Base-by-base conservation (phyloP, 2,329 filamentous ascomycete species). In the Cytospora piceae region DNA sequence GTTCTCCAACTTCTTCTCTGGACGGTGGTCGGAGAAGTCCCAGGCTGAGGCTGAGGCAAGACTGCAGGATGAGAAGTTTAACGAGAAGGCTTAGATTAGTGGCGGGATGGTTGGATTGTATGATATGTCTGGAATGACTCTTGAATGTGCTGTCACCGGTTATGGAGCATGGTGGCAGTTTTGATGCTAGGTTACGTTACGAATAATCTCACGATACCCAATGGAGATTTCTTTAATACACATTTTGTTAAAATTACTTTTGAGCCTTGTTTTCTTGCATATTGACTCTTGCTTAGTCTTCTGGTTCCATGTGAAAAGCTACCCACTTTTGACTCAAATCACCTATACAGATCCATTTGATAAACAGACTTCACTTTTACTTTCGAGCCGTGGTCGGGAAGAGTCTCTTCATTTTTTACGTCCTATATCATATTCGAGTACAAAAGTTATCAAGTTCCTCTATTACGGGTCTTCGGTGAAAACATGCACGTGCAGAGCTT, bases 1-100 rank as follows among this genome's bases (percentile, higher is more conserved):
- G 12, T 58, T 66, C 12, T 61, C 62, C 15, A 53, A 66, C 64
- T 68, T 70, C 63, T 66, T 69, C 29, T 15, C 56, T 2, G 63
- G 67, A n/a, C 63, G 66, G 15, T 66, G 64, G 58, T 39, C 61
- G 7, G 46, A 46, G 39, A 58, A 61, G 3, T 64, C 66, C 6
- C 46, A 62, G 63, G 49, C 29, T 2, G 53, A 51, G 22, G 64
- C 67, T 52, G 58, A 54, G 3, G 55, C 49, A 2, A 55, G 51
- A 20, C 59, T 61, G 5, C 54, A 66, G 55, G 63, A 61, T 42
- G 66, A 66, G n/a, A 68, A 68, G 63, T 60, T 68, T 3, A 29
- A 46, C 27, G 66, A 68, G 63, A 68, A 68, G 63, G 15, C 34
- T 8, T 68, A 63, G 29, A 37, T n/a, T n/a, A 17, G n/a, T 57